A percentile compares a stretch with the other conserved stretches of the same genome.
These are phyloP conservation scores for Irpex sp. DNA, from an alignment of 1,284 basidiomycete species.

Conservation along the genomic window DNA sequence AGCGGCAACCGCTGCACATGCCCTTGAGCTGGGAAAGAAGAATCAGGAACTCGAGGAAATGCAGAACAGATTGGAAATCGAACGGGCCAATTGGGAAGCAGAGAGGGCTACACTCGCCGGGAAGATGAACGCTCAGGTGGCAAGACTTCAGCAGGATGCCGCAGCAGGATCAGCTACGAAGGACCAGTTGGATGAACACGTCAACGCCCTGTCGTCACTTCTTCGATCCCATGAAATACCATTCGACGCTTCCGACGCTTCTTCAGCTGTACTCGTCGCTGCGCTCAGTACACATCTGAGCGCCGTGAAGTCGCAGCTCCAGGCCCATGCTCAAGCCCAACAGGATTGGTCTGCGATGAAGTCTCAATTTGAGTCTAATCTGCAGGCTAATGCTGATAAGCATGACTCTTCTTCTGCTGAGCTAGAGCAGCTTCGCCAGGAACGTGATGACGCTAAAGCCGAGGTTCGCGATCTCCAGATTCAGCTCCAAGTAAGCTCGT, in stretches of 20 bases:
- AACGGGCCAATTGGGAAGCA: conserved; percentile 49
- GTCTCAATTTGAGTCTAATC: conserved; percentile 46
- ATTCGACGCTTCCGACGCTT: conserved; percentile 43
- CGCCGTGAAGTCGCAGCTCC: conserved; percentile 44
- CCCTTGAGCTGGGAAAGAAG: conserved; percentile 33
- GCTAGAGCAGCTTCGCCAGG: conserved; percentile 48
- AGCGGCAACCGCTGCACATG: conserved; percentile 28
- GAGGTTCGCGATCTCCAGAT: conserved; percentile 39
- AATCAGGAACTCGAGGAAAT: conserved; percentile 47
- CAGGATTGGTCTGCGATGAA: conserved; percentile 40
- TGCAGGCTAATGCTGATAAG: conserved; percentile 40
- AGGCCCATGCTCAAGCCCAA: conserved; percentile 43
- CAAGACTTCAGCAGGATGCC: conserved; percentile 40
- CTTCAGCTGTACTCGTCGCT: conserved; percentile 44
- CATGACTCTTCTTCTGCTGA: conserved; percentile 45
- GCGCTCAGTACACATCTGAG: conserved; percentile 53
- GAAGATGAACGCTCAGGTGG: conserved; percentile 3
- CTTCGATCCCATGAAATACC: conserved; percentile 50
- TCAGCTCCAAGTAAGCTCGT: conserved; percentile 35
- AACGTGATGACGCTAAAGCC: conserved; percentile 48
- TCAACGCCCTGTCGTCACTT: conserved; percentile 40
- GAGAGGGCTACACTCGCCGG: conserved; percentile 35
- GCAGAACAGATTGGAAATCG: conserved; percentile 45
- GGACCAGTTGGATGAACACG: conserved; percentile 44
- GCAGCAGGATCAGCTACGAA: conserved; percentile 33